A percentile compares a stretch with the other conserved stretches of the same genome.
phyloP scores from a whole-genome alignment of 345 rosid genomes.

The Citrus sinensis region DVS_A1.0 CM039169.1:30841501-30842000 shows the following conservation, averaged over 20 bases:
- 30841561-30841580: too few relatives aligned
- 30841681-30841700: neutral
- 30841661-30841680: neutral
- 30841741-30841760: neutral
- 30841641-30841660: too few relatives aligned
- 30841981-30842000: neutral
- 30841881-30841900: slow-evolving; percentile 66
- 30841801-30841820: neutral
- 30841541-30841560: too few relatives aligned
- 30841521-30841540: too few relatives aligned
- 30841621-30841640: too few relatives aligned
- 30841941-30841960: slow-evolving; percentile 71
- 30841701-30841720: neutral
- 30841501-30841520: too few relatives aligned
- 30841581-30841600: too few relatives aligned
- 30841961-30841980: slow-evolving; percentile 44
- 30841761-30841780: neutral
- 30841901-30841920: slow-evolving; percentile 53
- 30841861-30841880: neutral
- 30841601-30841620: too few relatives aligned
- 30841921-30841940: slow-evolving; percentile 49
- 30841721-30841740: neutral
- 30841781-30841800: too few relatives aligned
- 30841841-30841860: slow-evolving; percentile 4
- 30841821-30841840: neutral